Evolutionary conservation across 768 basidiomycete species (phyloP).

Genomic region (Exidia glandulosa): DNA sequence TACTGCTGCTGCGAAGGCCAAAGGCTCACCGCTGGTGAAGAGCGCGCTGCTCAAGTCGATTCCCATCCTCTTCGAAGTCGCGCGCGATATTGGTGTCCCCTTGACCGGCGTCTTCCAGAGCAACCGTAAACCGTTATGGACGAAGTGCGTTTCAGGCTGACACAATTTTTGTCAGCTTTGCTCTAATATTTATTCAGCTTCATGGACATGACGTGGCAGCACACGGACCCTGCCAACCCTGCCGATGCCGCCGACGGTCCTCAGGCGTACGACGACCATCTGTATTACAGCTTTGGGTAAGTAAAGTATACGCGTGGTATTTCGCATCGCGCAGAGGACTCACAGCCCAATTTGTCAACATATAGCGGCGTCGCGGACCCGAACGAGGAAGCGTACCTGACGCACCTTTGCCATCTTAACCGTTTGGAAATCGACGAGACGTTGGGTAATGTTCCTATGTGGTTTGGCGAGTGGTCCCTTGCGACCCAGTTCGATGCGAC

Average conservation of each 20-base stretch:
- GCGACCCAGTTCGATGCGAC: slow-evolving; percentile 54
- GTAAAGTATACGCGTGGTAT: neutral
- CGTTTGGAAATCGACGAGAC: slow-evolving; percentile 40
- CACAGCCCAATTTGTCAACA: neutral
- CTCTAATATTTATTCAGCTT: slow-evolving; percentile 34
- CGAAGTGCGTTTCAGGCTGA: slow-evolving; percentile 22
- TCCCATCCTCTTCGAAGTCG: slow-evolving; percentile 26
- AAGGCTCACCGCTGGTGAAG: slow-evolving; percentile 18
- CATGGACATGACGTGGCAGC: slow-evolving; percentile 76
- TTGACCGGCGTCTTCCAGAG: slow-evolving; percentile 11
- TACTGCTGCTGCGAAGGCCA: slow-evolving; percentile 8
- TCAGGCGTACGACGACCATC: slow-evolving; percentile 66
- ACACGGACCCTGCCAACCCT: slow-evolving; percentile 58
- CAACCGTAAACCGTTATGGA: slow-evolving; percentile 19
- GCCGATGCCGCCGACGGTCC: slow-evolving; percentile 57
- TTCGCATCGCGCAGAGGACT: neutral
- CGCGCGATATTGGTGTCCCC: slow-evolving; percentile 10
- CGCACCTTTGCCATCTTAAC: slow-evolving; percentile 55
- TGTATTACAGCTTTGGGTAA: slow-evolving; percentile 56
- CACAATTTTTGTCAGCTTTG: neutral
- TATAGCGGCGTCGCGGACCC: slow-evolving; percentile 58
- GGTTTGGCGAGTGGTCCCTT: slow-evolving; percentile 52
- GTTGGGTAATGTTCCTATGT: slow-evolving; percentile 35
- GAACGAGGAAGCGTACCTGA: slow-evolving; percentile 53
- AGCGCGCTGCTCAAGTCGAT: slow-evolving; percentile 24